A percentile compares a stretch with the other conserved stretches of the same genome.
Conservation (phyloP, 371 early-diverging fungal genomes). For the Rhizopus arrhizus region DNA sequence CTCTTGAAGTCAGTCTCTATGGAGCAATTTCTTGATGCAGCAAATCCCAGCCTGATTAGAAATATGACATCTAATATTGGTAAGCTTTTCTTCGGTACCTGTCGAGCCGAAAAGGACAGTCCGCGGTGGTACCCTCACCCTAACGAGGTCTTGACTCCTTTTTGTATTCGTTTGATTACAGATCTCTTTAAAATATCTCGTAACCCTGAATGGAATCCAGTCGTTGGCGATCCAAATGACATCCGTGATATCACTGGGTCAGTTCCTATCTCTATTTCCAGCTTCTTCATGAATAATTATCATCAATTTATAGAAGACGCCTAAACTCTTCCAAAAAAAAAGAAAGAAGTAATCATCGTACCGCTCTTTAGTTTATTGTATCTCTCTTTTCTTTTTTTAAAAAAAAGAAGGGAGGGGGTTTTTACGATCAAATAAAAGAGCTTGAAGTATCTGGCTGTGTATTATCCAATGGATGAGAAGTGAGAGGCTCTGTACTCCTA, state of each 20-base stretch:
- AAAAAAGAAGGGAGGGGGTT: neutral
- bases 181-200: conserved; percentile 7
- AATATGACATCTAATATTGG: neutral
- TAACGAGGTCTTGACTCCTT: conserved; percentile 7
- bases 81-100: neutral
- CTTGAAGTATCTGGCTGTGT: neutral
- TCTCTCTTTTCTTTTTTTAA: neutral
- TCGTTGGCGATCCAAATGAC: conserved; percentile 1
- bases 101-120: neutral
- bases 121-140: conserved; percentile 13
- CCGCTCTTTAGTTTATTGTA: neutral
- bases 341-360: neutral
- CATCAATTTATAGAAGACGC: neutral
- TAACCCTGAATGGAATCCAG: neutral
- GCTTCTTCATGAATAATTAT: conserved; percentile 17
- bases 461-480: conserved; percentile 4
- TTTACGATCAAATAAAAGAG: neutral
- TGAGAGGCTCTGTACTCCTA: neutral
- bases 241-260: conserved; percentile 15
- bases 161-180: conserved; percentile 12
- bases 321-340: neutral
- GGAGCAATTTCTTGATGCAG: neutral
- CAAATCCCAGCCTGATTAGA: neutral
- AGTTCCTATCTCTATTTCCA: conserved; percentile 2
- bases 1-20: neutral